These are phyloP conservation scores for Phialophora verrucosa DNA, from an alignment of 2,329 filamentous ascomycete species.

Conservation along the genomic window DNA sequence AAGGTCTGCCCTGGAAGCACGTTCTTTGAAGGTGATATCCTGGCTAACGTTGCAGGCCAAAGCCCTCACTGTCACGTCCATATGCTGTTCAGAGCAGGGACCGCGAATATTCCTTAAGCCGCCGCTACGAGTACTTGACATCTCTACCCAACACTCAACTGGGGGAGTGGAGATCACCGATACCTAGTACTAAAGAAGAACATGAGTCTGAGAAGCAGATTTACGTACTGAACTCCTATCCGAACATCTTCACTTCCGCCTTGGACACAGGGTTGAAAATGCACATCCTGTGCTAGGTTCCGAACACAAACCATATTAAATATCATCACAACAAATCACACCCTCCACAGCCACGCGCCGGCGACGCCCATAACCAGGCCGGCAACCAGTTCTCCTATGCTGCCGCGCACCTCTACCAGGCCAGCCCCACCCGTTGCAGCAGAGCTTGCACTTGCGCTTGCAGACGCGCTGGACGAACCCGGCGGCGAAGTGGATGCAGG, in stretches of 20 bases:
- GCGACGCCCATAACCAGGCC: conserved; percentile 17
- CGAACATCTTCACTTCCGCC: too few relatives aligned
- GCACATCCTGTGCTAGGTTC: too few relatives aligned
- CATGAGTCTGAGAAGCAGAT: too few relatives aligned
- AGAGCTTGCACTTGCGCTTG: conserved; percentile 2
- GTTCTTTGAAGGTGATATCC: conserved; percentile 99
- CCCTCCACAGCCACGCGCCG: conserved; percentile 16
- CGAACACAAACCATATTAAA: not conserved
- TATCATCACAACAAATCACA: not conserved
- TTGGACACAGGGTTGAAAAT: too few relatives aligned
- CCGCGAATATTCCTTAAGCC: too few relatives aligned
- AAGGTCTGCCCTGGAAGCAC: conserved; percentile 89
- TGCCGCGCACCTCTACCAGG: conserved; percentile 13
- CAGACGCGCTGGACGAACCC: conserved; percentile 7
- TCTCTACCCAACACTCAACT: too few relatives aligned
- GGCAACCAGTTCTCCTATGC: conserved; percentile 17
- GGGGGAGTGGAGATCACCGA: too few relatives aligned
- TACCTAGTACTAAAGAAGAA: too few relatives aligned
- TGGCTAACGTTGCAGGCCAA: not conserved
- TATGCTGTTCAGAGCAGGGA: too few relatives aligned
- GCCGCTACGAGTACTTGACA: too few relatives aligned
- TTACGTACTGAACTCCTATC: too few relatives aligned
- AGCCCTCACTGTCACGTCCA: not conserved
- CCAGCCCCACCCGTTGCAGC: conserved; percentile 11
- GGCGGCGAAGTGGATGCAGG: not conserved